These are phyloP conservation scores for Termitomyces sp. DNA, from an alignment of 768 basidiomycete genomes.

Conservation along the genomic window DNA sequence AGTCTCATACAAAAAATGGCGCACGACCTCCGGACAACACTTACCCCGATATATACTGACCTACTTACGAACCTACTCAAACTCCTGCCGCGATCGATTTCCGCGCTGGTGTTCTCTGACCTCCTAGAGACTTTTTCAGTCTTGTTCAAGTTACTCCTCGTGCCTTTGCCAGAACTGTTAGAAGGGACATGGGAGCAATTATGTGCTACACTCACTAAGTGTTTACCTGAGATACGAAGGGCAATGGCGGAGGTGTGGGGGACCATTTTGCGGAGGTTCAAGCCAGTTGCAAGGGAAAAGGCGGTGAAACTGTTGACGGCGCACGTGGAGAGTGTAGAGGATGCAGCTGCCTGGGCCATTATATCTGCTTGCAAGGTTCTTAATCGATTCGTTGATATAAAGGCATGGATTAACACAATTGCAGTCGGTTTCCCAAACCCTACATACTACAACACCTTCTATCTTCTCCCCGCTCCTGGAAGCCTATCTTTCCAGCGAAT, in stretches of 20 bases:
- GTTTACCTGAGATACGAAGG: slow-evolving; percentile 66
- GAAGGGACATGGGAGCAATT: slow-evolving; percentile 58
- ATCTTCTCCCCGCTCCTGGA: slow-evolving; percentile 55
- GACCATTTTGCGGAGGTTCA: slow-evolving; percentile 65
- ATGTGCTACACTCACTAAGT: slow-evolving; percentile 44
- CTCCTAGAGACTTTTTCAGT: slow-evolving; percentile 65
- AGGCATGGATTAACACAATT: slow-evolving; percentile 3
- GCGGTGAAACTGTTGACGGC: slow-evolving; percentile 52
- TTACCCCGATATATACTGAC: slow-evolving; percentile 55
- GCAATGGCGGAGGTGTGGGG: slow-evolving; percentile 89
- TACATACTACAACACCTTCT: slow-evolving; percentile 71
- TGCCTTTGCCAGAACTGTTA: slow-evolving; percentile 55
- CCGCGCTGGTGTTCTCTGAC: slow-evolving; percentile 52
- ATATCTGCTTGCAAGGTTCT: slow-evolving; percentile 78
- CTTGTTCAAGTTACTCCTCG: slow-evolving; percentile 68
- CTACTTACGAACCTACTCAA: slow-evolving; percentile 51
- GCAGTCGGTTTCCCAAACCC: slow-evolving; percentile 75
- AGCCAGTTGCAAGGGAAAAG: slow-evolving; percentile 48
- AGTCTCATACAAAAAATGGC: slow-evolving; percentile 76
- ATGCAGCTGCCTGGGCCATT: slow-evolving; percentile 67
- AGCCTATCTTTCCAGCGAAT: slow-evolving; percentile 39
- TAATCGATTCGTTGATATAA: background rate
- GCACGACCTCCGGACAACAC: slow-evolving; percentile 75
- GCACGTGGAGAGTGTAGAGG: slow-evolving; percentile 46
- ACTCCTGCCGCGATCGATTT: slow-evolving; percentile 53